phyloP scores from a whole-genome alignment of 257 asterid species.

The Eustoma russellianum region DNA sequence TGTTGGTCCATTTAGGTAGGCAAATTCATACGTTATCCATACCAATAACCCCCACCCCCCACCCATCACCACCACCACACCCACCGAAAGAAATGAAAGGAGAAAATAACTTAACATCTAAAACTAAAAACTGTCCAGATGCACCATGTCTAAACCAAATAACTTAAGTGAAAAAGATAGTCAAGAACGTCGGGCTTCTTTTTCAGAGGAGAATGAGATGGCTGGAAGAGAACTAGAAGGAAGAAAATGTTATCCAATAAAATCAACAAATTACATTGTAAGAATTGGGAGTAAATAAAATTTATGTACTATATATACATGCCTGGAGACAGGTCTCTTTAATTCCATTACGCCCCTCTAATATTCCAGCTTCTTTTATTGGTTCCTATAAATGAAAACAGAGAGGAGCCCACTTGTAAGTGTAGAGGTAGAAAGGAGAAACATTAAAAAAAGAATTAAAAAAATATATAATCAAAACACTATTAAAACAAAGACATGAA shows the following conservation, averaged over 20 bases:
- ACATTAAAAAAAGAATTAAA: background rate
- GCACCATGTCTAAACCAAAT: too few species aligned
- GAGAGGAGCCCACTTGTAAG: conserved; percentile 8
- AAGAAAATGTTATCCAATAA: too few species aligned
- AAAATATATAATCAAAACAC: background rate
- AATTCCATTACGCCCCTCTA: conserved; percentile 98
- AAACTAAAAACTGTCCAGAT: too few species aligned
- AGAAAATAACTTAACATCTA: background rate
- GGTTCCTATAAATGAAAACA: conserved; percentile 61
- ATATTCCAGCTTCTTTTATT: conserved; percentile 97
- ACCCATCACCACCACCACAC: too few species aligned
- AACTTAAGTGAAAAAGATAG: too few species aligned
- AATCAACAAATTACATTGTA: too few species aligned
- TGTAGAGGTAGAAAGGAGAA: background rate
- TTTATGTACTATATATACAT: conserved; percentile 8
- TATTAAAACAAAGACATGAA: background rate
- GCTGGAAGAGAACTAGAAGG: too few species aligned
- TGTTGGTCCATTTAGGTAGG: too few species aligned
- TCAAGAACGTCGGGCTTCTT: background rate
- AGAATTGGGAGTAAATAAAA: background rate
- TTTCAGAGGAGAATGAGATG: background rate
- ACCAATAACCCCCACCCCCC: too few species aligned
- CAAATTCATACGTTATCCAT: too few species aligned
- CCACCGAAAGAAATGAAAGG: background rate
- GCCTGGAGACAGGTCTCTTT: conserved; percentile 99